Base-by-base conservation (phyloP, 2,329 filamentous ascomycete species). In the Cladophialophora bantiana region DNA sequence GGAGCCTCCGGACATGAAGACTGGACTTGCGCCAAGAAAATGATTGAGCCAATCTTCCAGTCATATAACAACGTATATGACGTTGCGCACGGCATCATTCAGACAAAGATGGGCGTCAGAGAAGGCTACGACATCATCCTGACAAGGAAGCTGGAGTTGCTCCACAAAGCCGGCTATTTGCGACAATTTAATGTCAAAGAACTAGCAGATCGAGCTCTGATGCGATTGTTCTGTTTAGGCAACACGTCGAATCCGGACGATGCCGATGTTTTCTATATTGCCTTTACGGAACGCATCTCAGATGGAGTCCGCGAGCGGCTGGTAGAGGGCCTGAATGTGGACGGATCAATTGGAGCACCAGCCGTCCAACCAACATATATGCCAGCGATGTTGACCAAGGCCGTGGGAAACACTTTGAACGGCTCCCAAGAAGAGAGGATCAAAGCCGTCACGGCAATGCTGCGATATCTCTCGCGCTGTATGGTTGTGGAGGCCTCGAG, bases 291-390 rank as follows among this genome's bases (percentile, higher is more conserved):
- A 3, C 20, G 66, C 0, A 66, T 77, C 1, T 62, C 74, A 3
- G 52, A 58, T 1, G 32, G 66, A 3, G 63, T 60, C 1, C 72
- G 71, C 38, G 3, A 66, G 2, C 60, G 56, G 4, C 68, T 79
- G 7, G 66, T 75, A n/a, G 61, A 72, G 9, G 70, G 74, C 35
- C 70, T 80, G 18, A 78, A 75, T 64, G 69, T 77, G 7, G 74
- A 78, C 53, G 78, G 78, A 0, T 66, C 70, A 0, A 62, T 73
- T 13, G 72, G 73, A 5, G 69, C 73, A 26, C 73, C 74, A 4
- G 78, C 77, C 0, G 73, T 80, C 10, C 71, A 77, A 13, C 73
- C 76, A 1, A 79, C 77, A 7, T 80, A 80, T 40, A 74, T 76
- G 45, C 78, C 78, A 2, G 77, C 76, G 0, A 71, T 79, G 36